A percentile compares a stretch with the other conserved stretches of the same genome.
These are phyloP conservation scores for Phytopythium oedochilum DNA, from an alignment of 352 stramenopile genomes.

Conservation along the genomic window DNA sequence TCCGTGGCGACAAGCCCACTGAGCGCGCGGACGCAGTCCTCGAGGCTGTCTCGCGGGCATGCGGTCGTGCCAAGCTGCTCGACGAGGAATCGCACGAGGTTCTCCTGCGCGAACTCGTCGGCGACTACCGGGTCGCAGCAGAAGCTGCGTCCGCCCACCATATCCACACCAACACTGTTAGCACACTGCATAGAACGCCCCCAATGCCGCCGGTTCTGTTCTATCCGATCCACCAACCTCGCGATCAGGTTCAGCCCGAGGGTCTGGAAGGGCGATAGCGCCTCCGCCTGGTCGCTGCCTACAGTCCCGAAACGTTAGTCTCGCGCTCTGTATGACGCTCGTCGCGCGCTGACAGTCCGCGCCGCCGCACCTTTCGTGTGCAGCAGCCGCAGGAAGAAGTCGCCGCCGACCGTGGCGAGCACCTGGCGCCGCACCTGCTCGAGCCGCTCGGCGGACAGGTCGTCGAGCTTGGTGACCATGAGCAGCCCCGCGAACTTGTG, in stretches of 20 bases:
- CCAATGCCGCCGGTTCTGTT: not conserved
- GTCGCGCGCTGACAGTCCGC: no score
- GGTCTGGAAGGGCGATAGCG: slow-evolving; percentile 66
- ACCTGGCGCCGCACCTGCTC: slow-evolving; percentile 54
- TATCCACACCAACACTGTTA: not conserved
- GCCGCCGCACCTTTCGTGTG: slow-evolving; percentile 48
- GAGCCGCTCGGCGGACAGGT: slow-evolving; percentile 34
- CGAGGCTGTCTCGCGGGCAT: slow-evolving; percentile 16
- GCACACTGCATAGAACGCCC: no score
- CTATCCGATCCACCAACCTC: slow-evolving; percentile 23
- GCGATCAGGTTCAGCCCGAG: slow-evolving; percentile 80
- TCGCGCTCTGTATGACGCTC: not conserved
- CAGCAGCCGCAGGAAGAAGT: slow-evolving; percentile 78
- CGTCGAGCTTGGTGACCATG: slow-evolving; percentile 79
- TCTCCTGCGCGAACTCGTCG: slow-evolving; percentile 55
- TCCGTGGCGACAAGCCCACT: slow-evolving; percentile 35
- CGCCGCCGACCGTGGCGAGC: slow-evolving; percentile 51
- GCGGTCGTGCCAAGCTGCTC: slow-evolving; percentile 35
- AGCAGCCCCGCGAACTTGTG: slow-evolving; percentile 86
- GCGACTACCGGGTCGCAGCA: slow-evolving; percentile 48
- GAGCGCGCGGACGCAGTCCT: slow-evolving; percentile 53
- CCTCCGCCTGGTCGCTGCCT: slow-evolving; percentile 42
- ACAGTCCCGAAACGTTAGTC: slow-evolving; percentile 5
- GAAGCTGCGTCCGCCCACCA: slow-evolving; percentile 36
- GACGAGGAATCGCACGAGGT: slow-evolving; percentile 48